These are phyloP conservation scores for Didymella keratinophila DNA, from an alignment of 2,329 filamentous ascomycete genomes.

Conservation along the genomic window DNA sequence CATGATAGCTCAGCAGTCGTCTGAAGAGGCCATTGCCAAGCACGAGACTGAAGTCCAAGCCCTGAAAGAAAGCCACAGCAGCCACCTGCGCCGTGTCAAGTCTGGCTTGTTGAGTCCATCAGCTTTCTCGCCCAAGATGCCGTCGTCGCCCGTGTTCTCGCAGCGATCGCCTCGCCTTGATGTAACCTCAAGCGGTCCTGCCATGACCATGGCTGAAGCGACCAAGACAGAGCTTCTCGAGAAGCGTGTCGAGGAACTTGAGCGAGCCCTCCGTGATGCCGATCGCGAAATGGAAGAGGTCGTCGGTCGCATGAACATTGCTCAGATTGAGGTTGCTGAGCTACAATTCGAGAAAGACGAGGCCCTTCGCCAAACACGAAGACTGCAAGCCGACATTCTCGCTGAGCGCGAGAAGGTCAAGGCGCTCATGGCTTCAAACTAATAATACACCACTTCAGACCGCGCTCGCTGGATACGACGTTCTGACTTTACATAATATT, in stretches of 20 bases:
- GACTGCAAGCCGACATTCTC: slow-evolving; percentile 72
- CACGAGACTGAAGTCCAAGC: slow-evolving; percentile 86
- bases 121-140: slow-evolving; percentile 65
- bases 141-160: slow-evolving; percentile 69
- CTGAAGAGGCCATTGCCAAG: slow-evolving; percentile 80
- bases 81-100: slow-evolving; percentile 78
- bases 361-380: slow-evolving; percentile 73
- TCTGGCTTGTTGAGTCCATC: slow-evolving; percentile 56
- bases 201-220: slow-evolving; percentile 69
- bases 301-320: slow-evolving; percentile 79
- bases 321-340: slow-evolving; percentile 83
- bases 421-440: slow-evolving; percentile 52
- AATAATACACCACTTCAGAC: slow-evolving; percentile 26
- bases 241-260: slow-evolving; percentile 81
- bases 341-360: slow-evolving; percentile 79
- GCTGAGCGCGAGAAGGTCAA: slow-evolving; percentile 69
- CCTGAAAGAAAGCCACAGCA: slow-evolving; percentile 78
- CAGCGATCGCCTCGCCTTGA: slow-evolving; percentile 67
- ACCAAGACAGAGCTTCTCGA: slow-evolving; percentile 78
- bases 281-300: slow-evolving; percentile 86
- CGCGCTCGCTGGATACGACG: slow-evolving; percentile 28
- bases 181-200: slow-evolving; percentile 67
- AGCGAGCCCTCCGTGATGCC: slow-evolving; percentile 77
- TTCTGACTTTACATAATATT: slow-evolving; percentile 25
- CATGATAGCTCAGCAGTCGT: slow-evolving; percentile 80